These are phyloP conservation scores for Bipolaris gigantea DNA, from an alignment of 2,329 filamentous ascomycete species.

Conservation along the genomic window DNA sequence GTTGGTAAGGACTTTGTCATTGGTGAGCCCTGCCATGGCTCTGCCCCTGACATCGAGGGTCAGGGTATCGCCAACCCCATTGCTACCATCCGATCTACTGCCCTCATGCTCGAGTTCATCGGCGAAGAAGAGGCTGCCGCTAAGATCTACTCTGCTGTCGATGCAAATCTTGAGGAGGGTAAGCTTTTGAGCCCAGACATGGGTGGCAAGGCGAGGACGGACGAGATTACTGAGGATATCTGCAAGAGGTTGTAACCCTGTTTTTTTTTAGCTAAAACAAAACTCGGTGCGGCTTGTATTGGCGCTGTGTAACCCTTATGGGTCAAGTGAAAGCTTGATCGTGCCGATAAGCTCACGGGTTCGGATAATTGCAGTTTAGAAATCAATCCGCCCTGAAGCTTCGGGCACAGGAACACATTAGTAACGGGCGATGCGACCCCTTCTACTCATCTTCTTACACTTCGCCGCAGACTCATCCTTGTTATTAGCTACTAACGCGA, in stretches of 20 bases:
- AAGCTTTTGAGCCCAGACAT: conserved; percentile 84
- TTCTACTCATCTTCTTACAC: neutral
- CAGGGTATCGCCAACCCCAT: conserved; percentile 94
- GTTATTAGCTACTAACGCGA: neutral
- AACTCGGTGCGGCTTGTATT: neutral
- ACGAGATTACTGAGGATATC: conserved; percentile 85
- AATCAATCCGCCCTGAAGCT: neutral
- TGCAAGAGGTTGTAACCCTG: conserved; percentile 70
- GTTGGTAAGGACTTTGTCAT: conserved; percentile 94
- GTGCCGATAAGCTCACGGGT: no score
- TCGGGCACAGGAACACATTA: neutral
- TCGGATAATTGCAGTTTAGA: neutral
- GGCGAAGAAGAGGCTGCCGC: conserved; percentile 84
- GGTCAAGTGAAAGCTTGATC: neutral
- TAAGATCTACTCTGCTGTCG: conserved; percentile 87
- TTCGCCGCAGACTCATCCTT: neutral
- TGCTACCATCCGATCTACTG: conserved; percentile 86
- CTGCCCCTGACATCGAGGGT: conserved; percentile 93
- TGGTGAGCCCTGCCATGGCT: conserved; percentile 96
- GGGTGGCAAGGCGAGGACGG: conserved; percentile 81
- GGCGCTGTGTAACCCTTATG: neutral
- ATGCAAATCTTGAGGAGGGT: conserved; percentile 83
- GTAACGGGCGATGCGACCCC: neutral
- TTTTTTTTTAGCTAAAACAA: neutral
- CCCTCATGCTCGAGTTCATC: conserved; percentile 95